Base-by-base conservation (phyloP, 2,329 filamentous ascomycete genomes). In the Penicillium sp. region DNA sequence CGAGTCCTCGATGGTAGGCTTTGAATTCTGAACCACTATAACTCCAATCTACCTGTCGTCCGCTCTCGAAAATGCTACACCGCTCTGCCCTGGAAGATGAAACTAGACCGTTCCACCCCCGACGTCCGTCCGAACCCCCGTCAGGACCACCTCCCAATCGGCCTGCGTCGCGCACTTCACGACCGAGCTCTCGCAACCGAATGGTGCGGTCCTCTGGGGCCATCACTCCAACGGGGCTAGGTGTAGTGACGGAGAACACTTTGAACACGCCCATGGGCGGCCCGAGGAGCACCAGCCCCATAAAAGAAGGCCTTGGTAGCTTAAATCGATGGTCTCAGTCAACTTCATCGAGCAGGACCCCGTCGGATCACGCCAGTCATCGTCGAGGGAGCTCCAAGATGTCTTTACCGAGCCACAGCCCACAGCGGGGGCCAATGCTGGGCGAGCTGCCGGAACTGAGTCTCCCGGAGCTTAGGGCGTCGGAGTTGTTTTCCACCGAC, bases 281-380 rank as follows among this genome's bases (percentile, higher is more conserved):
- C 21, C 33, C 45, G 21, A 52, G 41, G 7, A 42, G 53, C 18
- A 39, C 36, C 26, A 53, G 50, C 18, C 50, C 56, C 30, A 62
- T 71, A 34, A 57, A 62, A 40, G 73, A 75, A 51, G 72, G 71
- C 19, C 51, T 74, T 35, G 68, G 66, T 26, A 76, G 72, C 43
- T 62, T 78, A 37, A 76, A 79, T 54, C 74, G 77, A 48, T 79
- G 76, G 76, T 79, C 77, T 23, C 76, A 79, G 48, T 78, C 74
- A 13, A 79, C 76, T 16, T 60, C 69, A 19, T 76, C 73, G 32
- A 77, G 73, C 59, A 67, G 64, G 32, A 47, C 48, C 29, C 57
- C 56, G 7, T 55, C 58, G 2, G 48, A 56, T 4, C 47, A 54
- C 27, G 36, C 36, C 7, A 45, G 45, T 26, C 54, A 63, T 45